Conservation (phyloP, 75 land plant genomes). For the Gnetum montanum region DNA sequence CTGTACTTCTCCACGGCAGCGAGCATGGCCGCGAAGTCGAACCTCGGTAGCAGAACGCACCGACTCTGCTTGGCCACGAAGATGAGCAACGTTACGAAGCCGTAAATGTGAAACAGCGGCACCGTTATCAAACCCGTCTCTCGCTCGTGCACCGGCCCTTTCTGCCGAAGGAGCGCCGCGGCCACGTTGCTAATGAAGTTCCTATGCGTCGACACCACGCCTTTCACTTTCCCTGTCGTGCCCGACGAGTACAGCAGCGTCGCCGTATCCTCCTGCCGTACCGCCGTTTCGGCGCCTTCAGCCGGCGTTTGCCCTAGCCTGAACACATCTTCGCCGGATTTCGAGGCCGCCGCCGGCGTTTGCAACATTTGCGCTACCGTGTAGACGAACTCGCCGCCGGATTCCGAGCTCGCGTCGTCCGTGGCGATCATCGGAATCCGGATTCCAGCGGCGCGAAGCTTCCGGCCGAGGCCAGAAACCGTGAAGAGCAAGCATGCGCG, state of each 20-base stretch:
- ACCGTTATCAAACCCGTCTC: background rate
- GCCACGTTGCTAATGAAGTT: background rate
- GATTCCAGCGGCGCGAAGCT: conserved; percentile 17
- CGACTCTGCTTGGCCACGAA: conserved; percentile 13
- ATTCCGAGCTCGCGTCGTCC: conserved; percentile 15
- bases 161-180: background rate
- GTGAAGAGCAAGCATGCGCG: conserved; percentile 47
- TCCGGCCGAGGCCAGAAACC: conserved; percentile 31
- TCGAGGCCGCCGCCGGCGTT: conserved; percentile 1
- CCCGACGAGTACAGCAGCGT: conserved; percentile 7
- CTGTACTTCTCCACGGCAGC: conserved; percentile 23
- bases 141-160: background rate
- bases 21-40: conserved; percentile 15
- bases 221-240: conserved; percentile 28
- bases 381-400: background rate
- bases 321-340: background rate
- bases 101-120: conserved; percentile 8
- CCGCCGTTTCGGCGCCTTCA: background rate
- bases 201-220: conserved; percentile 19
- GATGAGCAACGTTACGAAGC: conserved; percentile 15
- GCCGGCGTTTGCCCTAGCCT: no score
- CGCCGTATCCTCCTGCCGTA: conserved; percentile 24
- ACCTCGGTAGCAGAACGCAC: conserved; percentile 22
- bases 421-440: conserved; percentile 11
- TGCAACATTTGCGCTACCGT: background rate